Percentiles rank a stretch among this genome's conserved stretches.
Evolutionary conservation across 2,329 filamentous ascomycete genomes (phyloP).

Genomic region (Aspergillus costaricaensis): DNA sequence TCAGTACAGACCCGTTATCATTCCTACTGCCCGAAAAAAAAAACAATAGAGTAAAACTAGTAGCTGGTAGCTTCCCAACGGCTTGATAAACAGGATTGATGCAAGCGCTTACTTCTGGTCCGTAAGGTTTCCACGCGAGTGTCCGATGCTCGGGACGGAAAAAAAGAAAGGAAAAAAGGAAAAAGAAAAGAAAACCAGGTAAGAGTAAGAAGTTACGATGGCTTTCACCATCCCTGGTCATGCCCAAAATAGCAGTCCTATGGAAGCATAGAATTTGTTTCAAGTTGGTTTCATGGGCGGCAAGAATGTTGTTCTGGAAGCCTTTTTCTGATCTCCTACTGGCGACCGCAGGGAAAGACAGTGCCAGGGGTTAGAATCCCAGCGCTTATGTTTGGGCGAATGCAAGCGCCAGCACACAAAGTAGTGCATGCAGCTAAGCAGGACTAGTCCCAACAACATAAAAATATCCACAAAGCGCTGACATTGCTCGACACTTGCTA

Average conservation of each 20-base stretch:
- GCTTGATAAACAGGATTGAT: neutral
- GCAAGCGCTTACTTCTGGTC: neutral
- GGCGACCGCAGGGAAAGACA: neutral
- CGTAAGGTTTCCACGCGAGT: neutral
- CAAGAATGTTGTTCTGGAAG: conserved; percentile 12
- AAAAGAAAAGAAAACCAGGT: too few species aligned
- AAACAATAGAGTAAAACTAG: neutral
- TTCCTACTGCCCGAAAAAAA: neutral
- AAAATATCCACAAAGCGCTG: neutral
- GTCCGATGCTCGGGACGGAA: neutral
- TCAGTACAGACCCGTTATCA: neutral
- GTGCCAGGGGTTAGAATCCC: conserved; percentile 7
- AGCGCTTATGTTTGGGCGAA: conserved; percentile 1
- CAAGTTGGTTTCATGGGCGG: conserved; percentile 14
- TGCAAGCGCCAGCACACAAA: neutral
- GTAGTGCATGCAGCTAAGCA: neutral
- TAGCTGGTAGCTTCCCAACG: neutral
- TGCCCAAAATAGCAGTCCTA: conserved; percentile 11
- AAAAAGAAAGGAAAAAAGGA: too few species aligned
- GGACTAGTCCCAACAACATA: neutral
- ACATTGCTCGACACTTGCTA: neutral
- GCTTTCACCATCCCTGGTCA: neutral
- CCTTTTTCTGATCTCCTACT: conserved; percentile 13
- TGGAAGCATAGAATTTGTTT: conserved; percentile 3
- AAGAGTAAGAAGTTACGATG: neutral